These are phyloP conservation scores for Athelia psychrophila DNA, from an alignment of 1,284 basidiomycete species.

Conservation along the genomic window DNA sequence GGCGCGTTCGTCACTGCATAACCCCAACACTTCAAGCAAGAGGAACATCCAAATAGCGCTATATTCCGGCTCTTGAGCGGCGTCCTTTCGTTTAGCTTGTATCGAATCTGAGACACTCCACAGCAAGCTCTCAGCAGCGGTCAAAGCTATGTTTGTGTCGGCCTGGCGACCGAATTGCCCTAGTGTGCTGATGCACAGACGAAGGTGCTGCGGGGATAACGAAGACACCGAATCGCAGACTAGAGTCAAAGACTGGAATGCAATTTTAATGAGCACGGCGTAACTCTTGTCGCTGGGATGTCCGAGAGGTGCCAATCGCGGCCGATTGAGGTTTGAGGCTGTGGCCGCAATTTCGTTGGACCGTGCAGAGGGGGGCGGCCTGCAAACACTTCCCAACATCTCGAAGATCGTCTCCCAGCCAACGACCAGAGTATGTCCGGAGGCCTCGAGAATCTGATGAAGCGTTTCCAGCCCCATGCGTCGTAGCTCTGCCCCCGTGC, in stretches of 20 bases:
- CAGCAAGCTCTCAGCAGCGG: slow-evolving; percentile 84
- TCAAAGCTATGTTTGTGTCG: slow-evolving; percentile 95
- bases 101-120: slow-evolving; percentile 95
- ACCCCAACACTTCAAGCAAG: slow-evolving; percentile 76
- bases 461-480: slow-evolving; percentile 87
- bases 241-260: slow-evolving; percentile 91
- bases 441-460: slow-evolving; percentile 86
- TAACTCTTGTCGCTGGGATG: slow-evolving; percentile 62
- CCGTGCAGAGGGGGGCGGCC: slow-evolving; percentile 38
- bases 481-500: slow-evolving; percentile 73
- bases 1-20: slow-evolving; percentile 79
- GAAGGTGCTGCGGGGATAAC: slow-evolving; percentile 78
- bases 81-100: slow-evolving; percentile 72
- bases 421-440: slow-evolving; percentile 85
- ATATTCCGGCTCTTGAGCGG: slow-evolving; percentile 65
- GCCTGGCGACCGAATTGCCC: slow-evolving; percentile 89
- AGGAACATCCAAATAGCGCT: slow-evolving; percentile 91
- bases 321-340: slow-evolving; percentile 23
- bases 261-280: slow-evolving; percentile 76
- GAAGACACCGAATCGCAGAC: slow-evolving; percentile 91
- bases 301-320: slow-evolving; percentile 49
- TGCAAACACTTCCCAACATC: slow-evolving; percentile 84
- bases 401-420: slow-evolving; percentile 95
- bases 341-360: slow-evolving; percentile 37
- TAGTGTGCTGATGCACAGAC: slow-evolving; percentile 85